Base-by-base conservation (phyloP, 2,329 filamentous ascomycete genomes). In the Phaeoacremonium minimum region DNA sequence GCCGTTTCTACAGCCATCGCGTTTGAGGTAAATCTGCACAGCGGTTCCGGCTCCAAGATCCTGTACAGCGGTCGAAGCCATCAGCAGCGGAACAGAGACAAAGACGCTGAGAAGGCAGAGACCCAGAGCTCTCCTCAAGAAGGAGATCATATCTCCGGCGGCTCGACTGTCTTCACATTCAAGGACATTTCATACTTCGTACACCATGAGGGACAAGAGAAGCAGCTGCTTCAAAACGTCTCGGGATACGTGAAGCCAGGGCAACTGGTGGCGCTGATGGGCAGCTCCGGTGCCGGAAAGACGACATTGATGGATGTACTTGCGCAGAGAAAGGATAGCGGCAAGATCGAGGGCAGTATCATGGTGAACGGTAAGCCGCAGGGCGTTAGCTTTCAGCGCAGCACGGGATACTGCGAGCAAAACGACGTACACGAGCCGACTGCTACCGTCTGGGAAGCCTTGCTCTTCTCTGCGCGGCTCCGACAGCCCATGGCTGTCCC, bases 191-290 rank as follows among this genome's bases (percentile, higher is more conserved):
- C 69, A 33, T 75, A 75, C 42, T 69, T 59, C 0, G 68, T 71
- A 3, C 66, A 66, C 9, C 62, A 59, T 42, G 85, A 87, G 50
- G 69, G 71, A 4, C 77, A 86, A 34, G 62, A 74, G n/a, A 73
- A 84, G 15, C 76, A 75, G 11, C 78, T 95, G 40, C 67, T 95
- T 7, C 80, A 93, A 44, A 75, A 91, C 38, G 84, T 94, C 1
- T 79, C 89, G 46, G 88, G 87, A 4, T 94, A 84, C 79, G 84
- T 90, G 37, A 87, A 87, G 57, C 85, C 87, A 2, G 86, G 86
- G 31, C 88, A 81, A 45, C 60, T 89, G 15, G 87, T 82, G 4
- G 86, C 85, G 4, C 66, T 91, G n/a, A 87, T 90, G 85, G 83
- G 86, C 49, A 78, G 85, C 3, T 85, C 82, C 9, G 87, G 86